Evolutionary conservation across 1,284 basidiomycete genomes (phyloP).

Genomic region (Ceratobasidium sp.): DNA sequence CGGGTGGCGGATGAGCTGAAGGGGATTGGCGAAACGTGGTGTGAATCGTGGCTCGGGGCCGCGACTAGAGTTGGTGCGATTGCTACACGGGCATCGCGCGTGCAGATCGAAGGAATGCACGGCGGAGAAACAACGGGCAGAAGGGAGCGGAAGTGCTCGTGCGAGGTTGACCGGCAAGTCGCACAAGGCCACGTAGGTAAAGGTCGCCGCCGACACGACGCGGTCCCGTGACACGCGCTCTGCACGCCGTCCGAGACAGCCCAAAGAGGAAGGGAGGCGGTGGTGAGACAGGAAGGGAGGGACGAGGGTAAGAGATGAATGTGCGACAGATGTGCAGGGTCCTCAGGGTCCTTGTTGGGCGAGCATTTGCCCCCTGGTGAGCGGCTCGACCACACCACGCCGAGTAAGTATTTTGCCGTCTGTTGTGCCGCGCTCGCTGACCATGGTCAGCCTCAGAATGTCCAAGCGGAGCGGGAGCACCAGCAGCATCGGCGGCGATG

Average conservation of each 20-base stretch:
- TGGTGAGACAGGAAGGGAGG: neutral
- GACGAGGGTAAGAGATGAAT: neutral
- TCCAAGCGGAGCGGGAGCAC: conserved; percentile 8
- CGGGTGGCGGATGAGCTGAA: too few relatives aligned
- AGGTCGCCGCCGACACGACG: neutral
- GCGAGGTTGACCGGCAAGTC: neutral
- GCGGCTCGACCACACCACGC: neutral
- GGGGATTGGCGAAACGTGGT: neutral
- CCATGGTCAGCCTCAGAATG: conserved; percentile 8
- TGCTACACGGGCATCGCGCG: neutral
- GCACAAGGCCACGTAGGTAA: neutral
- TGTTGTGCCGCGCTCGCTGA: neutral
- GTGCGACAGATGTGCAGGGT: conserved; percentile 21
- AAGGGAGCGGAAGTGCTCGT: too few relatives aligned
- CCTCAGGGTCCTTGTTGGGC: conserved; percentile 19
- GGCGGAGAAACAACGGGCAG: too few relatives aligned
- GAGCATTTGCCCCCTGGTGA: conserved; percentile 25
- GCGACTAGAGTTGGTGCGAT: neutral
- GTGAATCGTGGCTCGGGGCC: neutral
- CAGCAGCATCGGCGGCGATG: neutral
- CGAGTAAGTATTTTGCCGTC: neutral
- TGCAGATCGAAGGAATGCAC: neutral
- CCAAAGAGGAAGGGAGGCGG: neutral
- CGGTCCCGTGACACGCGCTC: conserved; percentile 16
- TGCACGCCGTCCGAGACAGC: neutral